Evolutionary conservation across 140 eudicot genomes (phyloP).

Genomic region (Stevia rebaudiana): DNA sequence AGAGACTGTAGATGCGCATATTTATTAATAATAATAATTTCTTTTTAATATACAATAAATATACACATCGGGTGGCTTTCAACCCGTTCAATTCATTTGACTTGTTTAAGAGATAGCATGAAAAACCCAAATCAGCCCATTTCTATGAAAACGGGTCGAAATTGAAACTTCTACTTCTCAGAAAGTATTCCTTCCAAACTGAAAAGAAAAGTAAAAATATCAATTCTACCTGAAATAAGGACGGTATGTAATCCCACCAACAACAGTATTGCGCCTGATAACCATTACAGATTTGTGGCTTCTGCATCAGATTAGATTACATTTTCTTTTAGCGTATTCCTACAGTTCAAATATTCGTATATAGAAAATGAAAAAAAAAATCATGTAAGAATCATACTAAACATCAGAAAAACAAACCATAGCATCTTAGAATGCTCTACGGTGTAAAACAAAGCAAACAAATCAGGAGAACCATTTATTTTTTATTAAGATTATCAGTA

Average conservation of each 20-base stretch:
- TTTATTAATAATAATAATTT: not conserved
- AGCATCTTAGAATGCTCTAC: slow-evolving; percentile 10
- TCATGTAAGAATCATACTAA: slow-evolving; percentile 15
- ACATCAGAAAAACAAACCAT: not conserved
- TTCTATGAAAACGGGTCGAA: not conserved
- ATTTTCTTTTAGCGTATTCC: slow-evolving; percentile 3
- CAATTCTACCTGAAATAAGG: slow-evolving; percentile 70
- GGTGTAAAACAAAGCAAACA: not conserved
- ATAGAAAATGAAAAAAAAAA: slow-evolving; percentile 6
- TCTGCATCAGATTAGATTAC: slow-evolving; percentile 38
- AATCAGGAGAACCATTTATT: not conserved
- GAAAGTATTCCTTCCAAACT: not conserved
- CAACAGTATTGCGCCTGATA: slow-evolving; percentile 61
- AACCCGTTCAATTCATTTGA: not conserved
- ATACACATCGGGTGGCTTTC: not conserved
- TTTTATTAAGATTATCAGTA: not conserved
- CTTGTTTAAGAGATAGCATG: not conserved
- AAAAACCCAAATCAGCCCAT: not conserved
- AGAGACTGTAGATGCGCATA: no score
- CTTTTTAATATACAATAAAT: not conserved
- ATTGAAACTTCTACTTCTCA: not conserved
- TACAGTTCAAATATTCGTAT: not conserved
- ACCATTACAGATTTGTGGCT: slow-evolving; percentile 95
- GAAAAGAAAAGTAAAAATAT: not conserved
- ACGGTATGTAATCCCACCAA: slow-evolving; percentile 96